Percentiles rank a stretch among this genome's conserved stretches.
Evolutionary conservation across 257 asterid genomes (phyloP).

Genomic region (Paraleonurus japonicus): DNA sequence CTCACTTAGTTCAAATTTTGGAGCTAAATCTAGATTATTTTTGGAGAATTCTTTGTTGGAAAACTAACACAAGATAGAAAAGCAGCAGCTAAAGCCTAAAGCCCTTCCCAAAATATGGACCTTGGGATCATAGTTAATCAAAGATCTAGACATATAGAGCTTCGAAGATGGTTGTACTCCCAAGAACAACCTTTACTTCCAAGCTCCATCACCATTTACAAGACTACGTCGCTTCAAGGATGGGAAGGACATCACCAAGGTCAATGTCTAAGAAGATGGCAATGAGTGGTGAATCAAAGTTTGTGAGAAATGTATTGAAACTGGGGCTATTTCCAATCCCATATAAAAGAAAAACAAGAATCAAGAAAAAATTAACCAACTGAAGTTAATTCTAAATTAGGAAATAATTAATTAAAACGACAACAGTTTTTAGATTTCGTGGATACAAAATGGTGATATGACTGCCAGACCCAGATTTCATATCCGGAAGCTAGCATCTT

Average conservation of each 20-base stretch:
- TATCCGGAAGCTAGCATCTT: not conserved
- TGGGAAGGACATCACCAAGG: conserved; percentile 49
- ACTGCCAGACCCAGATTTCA: not conserved
- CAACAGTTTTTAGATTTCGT: not conserved
- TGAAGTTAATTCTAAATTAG: not conserved
- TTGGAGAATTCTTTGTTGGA: conserved; percentile 70
- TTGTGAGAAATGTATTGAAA: conserved; percentile 53
- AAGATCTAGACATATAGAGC: conserved; percentile 45
- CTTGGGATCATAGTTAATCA: conserved; percentile 25
- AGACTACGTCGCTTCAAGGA: conserved; percentile 42
- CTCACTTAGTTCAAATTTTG: conserved; percentile 24
- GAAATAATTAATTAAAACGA: not conserved
- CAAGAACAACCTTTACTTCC: conserved; percentile 28
- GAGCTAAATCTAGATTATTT: conserved; percentile 44
- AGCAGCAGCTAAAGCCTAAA: conserved; percentile 35
- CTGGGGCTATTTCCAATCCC: conserved; percentile 57
- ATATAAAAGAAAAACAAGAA: conserved; percentile 23
- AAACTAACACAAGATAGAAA: conserved; percentile 44
- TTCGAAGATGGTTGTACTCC: conserved; percentile 36
- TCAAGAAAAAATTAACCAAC: not conserved
- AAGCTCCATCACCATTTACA: conserved; percentile 37
- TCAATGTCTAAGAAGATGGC: conserved; percentile 51
- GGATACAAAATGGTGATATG: not conserved
- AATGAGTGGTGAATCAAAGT: conserved; percentile 44
- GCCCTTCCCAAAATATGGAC: conserved; percentile 34